Conservation (phyloP, 2,329 filamentous ascomycete species). For the Stemphylium vesicarium region DNA sequence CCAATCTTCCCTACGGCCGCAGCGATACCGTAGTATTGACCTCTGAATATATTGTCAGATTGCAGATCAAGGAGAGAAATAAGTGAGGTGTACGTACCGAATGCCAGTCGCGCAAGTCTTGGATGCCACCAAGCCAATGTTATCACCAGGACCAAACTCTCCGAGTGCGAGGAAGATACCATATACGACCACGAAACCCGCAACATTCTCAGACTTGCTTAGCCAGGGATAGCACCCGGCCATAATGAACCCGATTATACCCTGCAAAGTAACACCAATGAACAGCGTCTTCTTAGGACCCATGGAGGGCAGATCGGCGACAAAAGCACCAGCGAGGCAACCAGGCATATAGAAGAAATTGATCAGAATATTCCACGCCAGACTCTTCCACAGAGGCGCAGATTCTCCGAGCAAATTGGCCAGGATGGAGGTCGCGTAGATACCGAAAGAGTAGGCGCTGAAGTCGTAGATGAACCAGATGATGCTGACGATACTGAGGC, state of each 20-base stretch:
- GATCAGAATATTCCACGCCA: slow-evolving; percentile 88
- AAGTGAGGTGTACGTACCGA: slow-evolving; percentile 42
- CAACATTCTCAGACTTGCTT: slow-evolving; percentile 70
- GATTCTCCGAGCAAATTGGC: slow-evolving; percentile 65
- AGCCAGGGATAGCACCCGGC: slow-evolving; percentile 76
- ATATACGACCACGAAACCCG: slow-evolving; percentile 78
- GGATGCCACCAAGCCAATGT: slow-evolving; percentile 84
- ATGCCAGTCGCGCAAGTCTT: slow-evolving; percentile 90
- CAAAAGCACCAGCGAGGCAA: slow-evolving; percentile 75
- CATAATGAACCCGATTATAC: slow-evolving; percentile 86
- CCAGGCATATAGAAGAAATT: slow-evolving; percentile 91
- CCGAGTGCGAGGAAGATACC: slow-evolving; percentile 78
- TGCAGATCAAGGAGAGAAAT: not conserved
- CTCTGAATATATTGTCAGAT: slow-evolving; percentile 52
- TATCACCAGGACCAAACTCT: slow-evolving; percentile 86
- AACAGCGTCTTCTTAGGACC: slow-evolving; percentile 79
- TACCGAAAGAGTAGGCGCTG: slow-evolving; percentile 81
- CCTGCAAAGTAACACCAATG: slow-evolving; percentile 74
- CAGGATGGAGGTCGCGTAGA: slow-evolving; percentile 81
- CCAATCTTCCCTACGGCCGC: slow-evolving; percentile 77
- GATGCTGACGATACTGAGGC: slow-evolving; percentile 60
- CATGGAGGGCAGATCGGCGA: slow-evolving; percentile 70
- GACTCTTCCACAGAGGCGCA: slow-evolving; percentile 73
- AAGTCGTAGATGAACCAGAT: slow-evolving; percentile 71
- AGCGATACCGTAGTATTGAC: slow-evolving; percentile 74